Evolutionary conservation across 2,329 filamentous ascomycete species (phyloP), one percentile per base, ranked within the genome.

Genomic region (Geosmithia flava): DNA sequence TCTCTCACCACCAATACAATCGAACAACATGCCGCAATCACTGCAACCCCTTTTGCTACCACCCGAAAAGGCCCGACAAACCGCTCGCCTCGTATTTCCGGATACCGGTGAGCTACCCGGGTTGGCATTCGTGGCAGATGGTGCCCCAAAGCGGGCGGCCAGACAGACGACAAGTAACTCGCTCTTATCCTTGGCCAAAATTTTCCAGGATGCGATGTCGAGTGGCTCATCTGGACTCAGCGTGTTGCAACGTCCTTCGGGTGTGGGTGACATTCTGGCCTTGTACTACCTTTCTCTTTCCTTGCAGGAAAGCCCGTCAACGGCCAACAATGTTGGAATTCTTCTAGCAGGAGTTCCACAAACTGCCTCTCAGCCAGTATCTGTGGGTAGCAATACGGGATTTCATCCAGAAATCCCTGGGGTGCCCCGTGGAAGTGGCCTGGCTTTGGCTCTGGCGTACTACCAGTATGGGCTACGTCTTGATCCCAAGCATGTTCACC

Each of bases 261-360:
- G 88, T 1, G 88, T 97, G 20, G 81, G 88, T 42, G 93, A 98
- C 58, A 97, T 98, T 39, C 68, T 98, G 37, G 87, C 90, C 2
- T 75, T 98, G 13, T 98, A 98, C 63, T 98, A 98, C 59, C 73
- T 98, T 2, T 98, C 93, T 0, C 70, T 98, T 3, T 95, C 93
- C 0, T 74, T 98, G 2, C 93, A 96, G 53, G 90, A 93, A 45
- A 97, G 93, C 57, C 93, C 93, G 2, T 98, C 93, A 0, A 98
- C 93, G 0, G 93, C 93, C 1, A 98, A 98, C 62, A 98, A 98
- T 61, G 90, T 98, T 13, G 93, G 93, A 3, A 98, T 98, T 48
- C 73, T 98, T 27, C 78, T 98, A n/a, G 93, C 93, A 5, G 87
- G 93, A 49, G 86, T 97, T 19, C 93, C 95, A 59, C 89, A 95